These are phyloP conservation scores for Mikania micrantha DNA, from an alignment of 129 eudicot genomes.

Conservation along the genomic window DNA sequence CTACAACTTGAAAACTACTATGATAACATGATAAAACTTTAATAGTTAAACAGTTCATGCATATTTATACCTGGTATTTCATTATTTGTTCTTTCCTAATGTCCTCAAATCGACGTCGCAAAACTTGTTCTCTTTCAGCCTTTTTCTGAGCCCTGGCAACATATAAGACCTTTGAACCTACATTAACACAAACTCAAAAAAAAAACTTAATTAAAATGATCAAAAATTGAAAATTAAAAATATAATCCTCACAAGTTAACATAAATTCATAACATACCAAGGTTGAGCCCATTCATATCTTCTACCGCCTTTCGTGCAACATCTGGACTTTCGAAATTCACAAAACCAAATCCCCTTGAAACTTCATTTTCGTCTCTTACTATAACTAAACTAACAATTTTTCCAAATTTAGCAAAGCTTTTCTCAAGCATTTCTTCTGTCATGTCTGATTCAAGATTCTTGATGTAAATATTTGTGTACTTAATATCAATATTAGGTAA, in stretches of 20 bases:
- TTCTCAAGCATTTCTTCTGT: constrained; percentile 56
- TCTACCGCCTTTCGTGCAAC: constrained; percentile 66
- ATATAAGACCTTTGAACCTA: constrained; percentile 71
- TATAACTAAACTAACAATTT: constrained; percentile 60
- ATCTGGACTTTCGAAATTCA: constrained; percentile 66
- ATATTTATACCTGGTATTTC: constrained; percentile 53
- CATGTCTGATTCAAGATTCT: constrained; percentile 60
- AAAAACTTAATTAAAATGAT: not conserved
- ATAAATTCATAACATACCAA: constrained; percentile 38
- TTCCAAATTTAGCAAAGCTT: constrained; percentile 66
- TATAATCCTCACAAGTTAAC: not conserved
- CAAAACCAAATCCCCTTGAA: constrained; percentile 91
- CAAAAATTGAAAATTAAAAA: not conserved
- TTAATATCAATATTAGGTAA: constrained; percentile 39
- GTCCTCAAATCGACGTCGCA: constrained; percentile 68
- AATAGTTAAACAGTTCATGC: not conserved
- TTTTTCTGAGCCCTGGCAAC: constrained; percentile 91
- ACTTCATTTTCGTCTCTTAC: constrained; percentile 59
- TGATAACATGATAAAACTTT: not conserved
- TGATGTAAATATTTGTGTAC: constrained; percentile 70
- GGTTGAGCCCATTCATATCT: constrained; percentile 58
- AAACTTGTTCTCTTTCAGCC: constrained; percentile 66
- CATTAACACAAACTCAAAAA: not conserved
- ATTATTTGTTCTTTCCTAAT: constrained; percentile 58
- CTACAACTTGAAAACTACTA: not conserved